Percentiles rank a stretch among this genome's conserved stretches.
Evolutionary conservation across 768 basidiomycete genomes (phyloP).

Genomic region (Mycena rosella): DNA sequence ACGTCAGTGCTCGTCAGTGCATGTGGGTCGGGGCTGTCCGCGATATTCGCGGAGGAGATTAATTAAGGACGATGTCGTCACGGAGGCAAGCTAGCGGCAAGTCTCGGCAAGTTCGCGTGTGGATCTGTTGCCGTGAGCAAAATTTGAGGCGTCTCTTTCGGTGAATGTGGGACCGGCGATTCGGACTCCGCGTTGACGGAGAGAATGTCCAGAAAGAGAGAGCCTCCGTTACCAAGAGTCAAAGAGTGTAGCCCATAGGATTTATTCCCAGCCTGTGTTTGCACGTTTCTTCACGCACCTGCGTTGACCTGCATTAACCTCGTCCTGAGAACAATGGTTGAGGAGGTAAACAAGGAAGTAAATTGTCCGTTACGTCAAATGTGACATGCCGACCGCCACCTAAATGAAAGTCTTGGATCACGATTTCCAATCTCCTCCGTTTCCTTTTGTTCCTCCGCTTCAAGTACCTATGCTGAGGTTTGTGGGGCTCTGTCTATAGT

Average conservation of each 20-base stretch:
- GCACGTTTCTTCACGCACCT: background rate
- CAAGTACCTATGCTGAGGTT: conserved; percentile 9
- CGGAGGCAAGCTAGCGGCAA: too few relatives aligned
- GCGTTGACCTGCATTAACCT: background rate
- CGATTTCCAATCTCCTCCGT: conserved; percentile 5
- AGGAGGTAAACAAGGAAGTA: background rate
- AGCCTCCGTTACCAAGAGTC: too few relatives aligned
- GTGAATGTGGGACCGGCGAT: background rate
- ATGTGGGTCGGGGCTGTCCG: background rate
- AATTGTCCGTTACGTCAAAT: background rate
- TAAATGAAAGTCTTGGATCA: too few relatives aligned
- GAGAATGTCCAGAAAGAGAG: background rate
- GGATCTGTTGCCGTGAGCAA: conserved; percentile 7
- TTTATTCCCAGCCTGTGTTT: too few relatives aligned
- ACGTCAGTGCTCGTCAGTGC: background rate
- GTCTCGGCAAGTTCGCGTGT: background rate
- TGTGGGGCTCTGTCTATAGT: conserved; percentile 23
- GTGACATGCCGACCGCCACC: too few relatives aligned
- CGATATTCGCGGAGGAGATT: conserved; percentile 4
- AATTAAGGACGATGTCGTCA: conserved; percentile 13
- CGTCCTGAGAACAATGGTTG: background rate
- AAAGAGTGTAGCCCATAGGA: too few relatives aligned
- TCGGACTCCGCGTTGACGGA: background rate
- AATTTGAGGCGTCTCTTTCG: background rate
- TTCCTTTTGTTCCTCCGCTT: background rate